Evolutionary conservation across 176 grass and related monocot genomes (phyloP), one percentile per base, ranked within the genome.

Genomic region (Eragrostis nindensis): DNA sequence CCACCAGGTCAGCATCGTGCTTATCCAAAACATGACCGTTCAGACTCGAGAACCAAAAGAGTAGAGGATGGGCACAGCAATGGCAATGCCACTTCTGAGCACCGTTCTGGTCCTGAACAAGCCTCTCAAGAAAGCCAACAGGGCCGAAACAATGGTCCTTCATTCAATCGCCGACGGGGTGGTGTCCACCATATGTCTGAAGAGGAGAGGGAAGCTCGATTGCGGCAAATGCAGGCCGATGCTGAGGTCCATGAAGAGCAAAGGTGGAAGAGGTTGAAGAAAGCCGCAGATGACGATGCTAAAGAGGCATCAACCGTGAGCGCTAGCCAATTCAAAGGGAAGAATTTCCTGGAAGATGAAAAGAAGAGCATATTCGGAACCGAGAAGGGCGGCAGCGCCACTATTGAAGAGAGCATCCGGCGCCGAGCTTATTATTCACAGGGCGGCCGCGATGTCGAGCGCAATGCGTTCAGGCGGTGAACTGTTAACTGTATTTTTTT

Each of bases 361-460:
- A 85, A 93, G 59, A 98, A 93, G 81, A 98, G 88, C 73, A 91
- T 98, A 69, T 98, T 89, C 76, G 92, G 92, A 24, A 80, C 95
- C 2, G 84, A 98, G 32, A 95, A 91, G 68, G 95, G 92, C 4
- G 90, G 92, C 27, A 93, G 95, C 18, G 52, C 88, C 47, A 99
- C 96, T 1, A 95, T 99, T 18, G 96, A 99, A 78, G 96, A 99
- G 82, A 98, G 96, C 84, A 89, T 98, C 44, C 79, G 96, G 11
- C 88, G 96, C 62, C 89, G 92, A 5, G 90, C 96, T 4, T 95
- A 89, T 78, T 98, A 93, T 52, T 95, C 92, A 0, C 92, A 98
- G 78, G 95, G 92, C 22, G 85, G 95, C 1, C 81, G 68, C 9
- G 86, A 91, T 80, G 96, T 84, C 1, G 96, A 98, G 73, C 77